A percentile compares a stretch with the other conserved stretches of the same genome.
Evolutionary conservation across 164 flowering plant genomes (phyloP).

Genomic region (Santalum album): DNA sequence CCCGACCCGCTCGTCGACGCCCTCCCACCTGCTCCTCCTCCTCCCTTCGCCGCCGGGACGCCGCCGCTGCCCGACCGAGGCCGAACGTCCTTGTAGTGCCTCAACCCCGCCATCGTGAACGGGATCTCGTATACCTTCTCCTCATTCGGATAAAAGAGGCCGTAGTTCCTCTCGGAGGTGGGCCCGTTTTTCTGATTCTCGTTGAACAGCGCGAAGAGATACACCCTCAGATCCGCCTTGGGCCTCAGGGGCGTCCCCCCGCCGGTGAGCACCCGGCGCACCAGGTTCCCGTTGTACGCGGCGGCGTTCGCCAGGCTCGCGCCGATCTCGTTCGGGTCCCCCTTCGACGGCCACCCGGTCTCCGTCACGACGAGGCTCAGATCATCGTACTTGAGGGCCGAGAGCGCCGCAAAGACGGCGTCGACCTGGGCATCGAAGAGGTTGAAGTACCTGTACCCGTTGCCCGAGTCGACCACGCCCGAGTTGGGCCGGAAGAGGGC

Average conservation of each 20-base stretch:
- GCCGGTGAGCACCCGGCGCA: constrained; percentile 25
- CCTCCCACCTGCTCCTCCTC: constrained; percentile 14
- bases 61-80: constrained; percentile 7
- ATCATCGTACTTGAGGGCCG: constrained; percentile 39
- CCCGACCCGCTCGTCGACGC: constrained; percentile 19
- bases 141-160: constrained; percentile 30
- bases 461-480: constrained; percentile 42
- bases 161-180: constrained; percentile 9
- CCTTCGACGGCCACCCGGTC: constrained; percentile 62
- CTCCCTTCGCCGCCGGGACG: neutral
- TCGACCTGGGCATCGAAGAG: constrained; percentile 59
- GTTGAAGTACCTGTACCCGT: constrained; percentile 36
- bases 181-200: constrained; percentile 32
- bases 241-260: constrained; percentile 31
- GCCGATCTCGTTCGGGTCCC: constrained; percentile 41
- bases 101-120: constrained; percentile 1
- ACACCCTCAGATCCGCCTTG: constrained; percentile 28
- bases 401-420: constrained; percentile 56
- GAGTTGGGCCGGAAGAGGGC: constrained; percentile 47
- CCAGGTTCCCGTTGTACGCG: constrained; percentile 47
- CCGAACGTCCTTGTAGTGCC: constrained; percentile 7
- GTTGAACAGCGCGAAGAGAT: constrained; percentile 35
- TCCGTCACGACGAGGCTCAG: constrained; percentile 36
- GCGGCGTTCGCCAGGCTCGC: constrained; percentile 41
- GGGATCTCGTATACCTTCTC: constrained; percentile 16